These are phyloP conservation scores for Beta macrorhiza DNA, from an alignment of 179 eudicot species.

Conservation along the genomic window DNA sequence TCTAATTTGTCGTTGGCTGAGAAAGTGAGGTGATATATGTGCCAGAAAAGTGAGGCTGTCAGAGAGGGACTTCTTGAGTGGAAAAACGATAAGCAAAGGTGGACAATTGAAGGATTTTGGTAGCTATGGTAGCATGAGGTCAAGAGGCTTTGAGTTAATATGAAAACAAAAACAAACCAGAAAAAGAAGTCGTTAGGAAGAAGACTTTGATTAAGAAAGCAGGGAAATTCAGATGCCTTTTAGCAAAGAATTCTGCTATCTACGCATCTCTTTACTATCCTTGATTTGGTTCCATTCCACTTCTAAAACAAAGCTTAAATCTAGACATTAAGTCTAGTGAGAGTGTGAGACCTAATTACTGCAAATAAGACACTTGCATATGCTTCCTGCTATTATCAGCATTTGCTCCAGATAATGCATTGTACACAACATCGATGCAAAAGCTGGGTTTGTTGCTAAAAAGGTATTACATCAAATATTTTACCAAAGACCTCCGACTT, in stretches of 20 bases:
- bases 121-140: neutral
- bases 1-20: neutral
- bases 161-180: neutral
- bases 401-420: neutral
- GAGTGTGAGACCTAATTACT: neutral
- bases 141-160: neutral
- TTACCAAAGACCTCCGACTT: neutral
- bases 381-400: constrained; percentile 12
- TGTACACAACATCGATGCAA: too few species aligned
- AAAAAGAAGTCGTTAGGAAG: neutral
- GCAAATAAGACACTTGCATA: neutral
- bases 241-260: neutral
- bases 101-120: neutral
- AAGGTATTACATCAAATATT: neutral
- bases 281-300: neutral
- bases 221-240: neutral
- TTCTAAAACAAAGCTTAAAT: neutral
- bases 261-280: too few species aligned
- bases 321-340: neutral
- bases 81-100: neutral
- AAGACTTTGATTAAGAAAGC: neutral
- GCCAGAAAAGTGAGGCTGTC: neutral
- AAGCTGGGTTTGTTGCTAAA: neutral
- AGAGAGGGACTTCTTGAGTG: neutral
- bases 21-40: neutral